Base-by-base conservation (phyloP, 306 rosid genomes). In the Cajanus cajan region DNA sequence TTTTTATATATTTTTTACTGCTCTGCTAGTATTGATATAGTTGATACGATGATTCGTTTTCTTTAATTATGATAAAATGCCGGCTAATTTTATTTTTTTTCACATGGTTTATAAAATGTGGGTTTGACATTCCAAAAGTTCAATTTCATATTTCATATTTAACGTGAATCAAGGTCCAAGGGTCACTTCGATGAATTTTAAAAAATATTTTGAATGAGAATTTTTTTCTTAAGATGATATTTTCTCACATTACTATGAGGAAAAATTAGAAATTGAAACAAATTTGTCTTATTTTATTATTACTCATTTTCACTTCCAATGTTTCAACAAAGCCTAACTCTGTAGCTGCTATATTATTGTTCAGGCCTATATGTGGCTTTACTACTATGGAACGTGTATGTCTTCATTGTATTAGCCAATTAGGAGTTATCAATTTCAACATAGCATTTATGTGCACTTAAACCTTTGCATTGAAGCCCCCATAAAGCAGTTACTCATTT, bases 391-490 rank as follows among this genome's bases (percentile, higher is more conserved):
- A 69, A 70, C 5, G 21, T 37, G 50, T 58, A 61, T 61, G 41
- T 31, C 41, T 28, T 19, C 54, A 40, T 73, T 51, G 61, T 52
- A 40, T 37, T 65, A 65, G 50, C 33, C 50, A 37, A 18, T 43
- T 65, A 7, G 61, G 34, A 64, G 62, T 52, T 67, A 22, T 19
- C 65, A 18, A 59, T 39, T 37, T 65, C 39, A 78, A 55, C 59
- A 72, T 19, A 36, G 40, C 59, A 75, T 71, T 69, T 76, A 74
- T 76, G 54, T 72, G 65, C 40, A 33, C 70, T 70, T 21, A 18
- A 66, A 65, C 24, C 72, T 65, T 25, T 40, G 51, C 52, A 67
- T 50, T 45, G 8, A 21, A 28, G 43, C 43, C 54, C 41, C 59
- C 76, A 10, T 54, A 44, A 13, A 52, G 79, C 33, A 44, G 47